Conservation (phyloP, 768 basidiomycete species). For the Nevesoporus exiguus region DNA sequence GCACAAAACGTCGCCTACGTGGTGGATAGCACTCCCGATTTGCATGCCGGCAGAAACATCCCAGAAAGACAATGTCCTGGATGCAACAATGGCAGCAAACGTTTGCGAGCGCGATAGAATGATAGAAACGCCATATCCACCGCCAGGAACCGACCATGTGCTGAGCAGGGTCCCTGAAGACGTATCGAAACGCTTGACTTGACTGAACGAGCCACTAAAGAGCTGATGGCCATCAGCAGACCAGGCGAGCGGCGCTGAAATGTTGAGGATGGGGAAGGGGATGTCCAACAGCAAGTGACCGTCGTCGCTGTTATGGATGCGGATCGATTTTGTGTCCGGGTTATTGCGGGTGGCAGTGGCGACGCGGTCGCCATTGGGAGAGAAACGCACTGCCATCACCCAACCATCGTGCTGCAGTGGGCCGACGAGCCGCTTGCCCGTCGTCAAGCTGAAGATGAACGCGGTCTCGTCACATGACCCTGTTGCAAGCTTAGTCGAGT, state of each 20-base stretch:
- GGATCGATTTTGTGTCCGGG: conserved; percentile 6
- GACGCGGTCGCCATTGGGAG: not conserved
- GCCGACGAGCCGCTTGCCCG: no score
- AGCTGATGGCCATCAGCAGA: conserved; percentile 3
- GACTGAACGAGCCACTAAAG: not conserved
- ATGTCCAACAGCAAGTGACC: conserved; percentile 5
- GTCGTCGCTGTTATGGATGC: not conserved
- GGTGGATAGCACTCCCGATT: not conserved
- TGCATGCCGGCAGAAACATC: not conserved
- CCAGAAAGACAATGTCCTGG: not conserved
- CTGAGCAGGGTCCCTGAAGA: not conserved
- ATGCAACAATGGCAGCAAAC: not conserved
- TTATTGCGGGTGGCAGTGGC: not conserved
- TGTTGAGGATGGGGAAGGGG: not conserved
- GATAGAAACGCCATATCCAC: not conserved
- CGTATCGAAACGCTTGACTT: conserved; percentile 3
- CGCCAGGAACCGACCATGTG: not conserved
- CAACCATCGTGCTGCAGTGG: not conserved
- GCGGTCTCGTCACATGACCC: no score
- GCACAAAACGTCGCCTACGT: not conserved
- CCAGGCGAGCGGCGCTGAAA: not conserved
- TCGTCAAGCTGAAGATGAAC: no score
- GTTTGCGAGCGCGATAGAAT: not conserved
- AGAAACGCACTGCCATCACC: not conserved
- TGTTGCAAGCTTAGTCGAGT: no score